phyloP scores from a whole-genome alignment of 148 eudicot genomes.

The Dysphania ambrosioides region DNA sequence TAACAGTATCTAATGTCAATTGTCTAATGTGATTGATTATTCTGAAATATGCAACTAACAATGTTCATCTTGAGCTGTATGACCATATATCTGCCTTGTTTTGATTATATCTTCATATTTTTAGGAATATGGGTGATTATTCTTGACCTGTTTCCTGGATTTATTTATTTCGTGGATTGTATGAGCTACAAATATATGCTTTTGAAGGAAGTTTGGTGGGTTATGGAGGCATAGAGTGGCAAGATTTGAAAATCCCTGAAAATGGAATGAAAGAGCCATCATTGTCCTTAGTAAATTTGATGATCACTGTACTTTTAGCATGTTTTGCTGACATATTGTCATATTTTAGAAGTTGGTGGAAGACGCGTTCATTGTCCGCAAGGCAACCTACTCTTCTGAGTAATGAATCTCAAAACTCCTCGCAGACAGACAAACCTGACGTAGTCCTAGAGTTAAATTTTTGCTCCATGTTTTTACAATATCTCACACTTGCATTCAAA shows the following conservation, averaged over 20 bases:
- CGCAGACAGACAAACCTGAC: background rate
- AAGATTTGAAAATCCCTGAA: background rate
- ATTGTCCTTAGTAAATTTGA: background rate
- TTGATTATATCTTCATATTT: no score
- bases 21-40: background rate
- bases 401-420: background rate
- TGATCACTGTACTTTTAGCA: background rate
- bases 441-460: background rate
- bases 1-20: background rate
- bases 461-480: background rate
- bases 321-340: background rate
- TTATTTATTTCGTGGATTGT: background rate
- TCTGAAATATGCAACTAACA: background rate
- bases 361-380: background rate
- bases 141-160: background rate
- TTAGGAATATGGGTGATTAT: background rate
- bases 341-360: background rate
- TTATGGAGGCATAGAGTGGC: background rate
- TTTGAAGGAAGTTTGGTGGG: background rate
- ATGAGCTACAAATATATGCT: background rate
- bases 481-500: background rate
- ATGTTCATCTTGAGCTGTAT: background rate
- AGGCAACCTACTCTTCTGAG: background rate
- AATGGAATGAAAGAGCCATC: background rate
- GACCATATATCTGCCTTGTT: background rate